phyloP scores from a whole-genome alignment of 2,329 filamentous ascomycete genomes.

The Colletotrichum sansevieriae region DNA sequence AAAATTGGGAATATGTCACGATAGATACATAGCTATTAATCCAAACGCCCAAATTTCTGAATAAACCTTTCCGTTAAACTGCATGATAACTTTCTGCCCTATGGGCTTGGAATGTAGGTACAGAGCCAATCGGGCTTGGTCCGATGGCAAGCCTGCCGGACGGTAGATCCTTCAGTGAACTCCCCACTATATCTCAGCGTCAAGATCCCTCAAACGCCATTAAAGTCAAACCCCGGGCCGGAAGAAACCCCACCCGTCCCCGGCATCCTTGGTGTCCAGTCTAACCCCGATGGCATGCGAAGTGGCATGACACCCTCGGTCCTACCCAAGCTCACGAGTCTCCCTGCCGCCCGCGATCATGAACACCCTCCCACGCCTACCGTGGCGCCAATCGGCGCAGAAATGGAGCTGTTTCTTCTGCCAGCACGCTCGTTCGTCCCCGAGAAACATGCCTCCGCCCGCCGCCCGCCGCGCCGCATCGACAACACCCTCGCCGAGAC shows the following conservation, averaged over 20 bases:
- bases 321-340: constrained; percentile 2
- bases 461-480: constrained; percentile 47
- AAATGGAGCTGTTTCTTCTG: constrained; percentile 56
- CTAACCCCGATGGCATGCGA: constrained; percentile 16
- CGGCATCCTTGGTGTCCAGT: constrained; percentile 13
- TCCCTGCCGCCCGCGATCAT: constrained; percentile 47
- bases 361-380: constrained; percentile 55
- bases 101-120: no score
- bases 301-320: constrained; percentile 19
- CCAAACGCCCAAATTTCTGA: no score
- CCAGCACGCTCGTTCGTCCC: constrained; percentile 50
- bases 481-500: constrained; percentile 49
- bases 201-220: constrained; percentile 13
- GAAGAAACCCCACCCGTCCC: constrained; percentile 33
- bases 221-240: constrained; percentile 3
- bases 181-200: neutral
- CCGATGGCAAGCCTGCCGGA: no score
- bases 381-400: constrained; percentile 49
- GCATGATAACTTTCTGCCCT: no score
- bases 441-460: constrained; percentile 39
- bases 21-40: constrained; percentile 7
- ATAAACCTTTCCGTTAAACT: no score
- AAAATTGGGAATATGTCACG: neutral
- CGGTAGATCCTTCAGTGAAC: constrained; percentile 7
- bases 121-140: no score